Percentiles rank a stretch among this genome's conserved stretches.
Evolutionary conservation across 768 basidiomycete species (phyloP).

Genomic region (Chalciporus piperatus): DNA sequence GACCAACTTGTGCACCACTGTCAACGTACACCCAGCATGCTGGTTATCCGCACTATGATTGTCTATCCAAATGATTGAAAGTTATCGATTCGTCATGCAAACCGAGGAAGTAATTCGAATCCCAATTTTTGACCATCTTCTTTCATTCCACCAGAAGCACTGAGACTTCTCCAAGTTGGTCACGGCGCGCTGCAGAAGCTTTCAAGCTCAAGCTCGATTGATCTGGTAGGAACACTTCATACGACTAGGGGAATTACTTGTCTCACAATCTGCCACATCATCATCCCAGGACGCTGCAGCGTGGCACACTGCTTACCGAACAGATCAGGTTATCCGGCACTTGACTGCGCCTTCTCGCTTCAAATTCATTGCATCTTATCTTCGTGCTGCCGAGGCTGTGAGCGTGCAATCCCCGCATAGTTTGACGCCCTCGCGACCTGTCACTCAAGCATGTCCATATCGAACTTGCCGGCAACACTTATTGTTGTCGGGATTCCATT

Average conservation of each 20-base stretch:
- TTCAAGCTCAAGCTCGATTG: no score
- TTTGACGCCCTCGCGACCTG: neutral
- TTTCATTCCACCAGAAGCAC: no score
- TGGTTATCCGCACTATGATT: no score
- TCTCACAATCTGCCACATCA: neutral
- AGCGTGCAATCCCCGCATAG: slow-evolving; percentile 22
- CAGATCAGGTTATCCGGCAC: neutral
- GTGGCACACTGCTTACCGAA: slow-evolving; percentile 3
- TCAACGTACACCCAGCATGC: no score
- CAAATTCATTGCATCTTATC: slow-evolving; percentile 3
- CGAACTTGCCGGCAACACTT: neutral
- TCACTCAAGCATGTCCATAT: neutral
- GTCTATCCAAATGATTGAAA: no score
- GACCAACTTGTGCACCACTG: no score
- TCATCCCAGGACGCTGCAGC: slow-evolving; percentile 4
- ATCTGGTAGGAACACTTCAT: no score
- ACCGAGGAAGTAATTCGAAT: no score
- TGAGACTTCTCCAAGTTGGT: no score
- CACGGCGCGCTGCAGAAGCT: no score
- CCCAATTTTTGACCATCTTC: no score
- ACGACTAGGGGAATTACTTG: neutral
- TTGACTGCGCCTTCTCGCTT: slow-evolving; percentile 6
- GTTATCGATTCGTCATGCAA: no score
- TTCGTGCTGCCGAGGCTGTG: slow-evolving; percentile 10
- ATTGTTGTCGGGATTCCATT: slow-evolving; percentile 2